A percentile compares a stretch with the other conserved stretches of the same genome.
phyloP scores from a whole-genome alignment of 371 early-diverging fungal genomes.

The Batkoa obscura region DNA sequence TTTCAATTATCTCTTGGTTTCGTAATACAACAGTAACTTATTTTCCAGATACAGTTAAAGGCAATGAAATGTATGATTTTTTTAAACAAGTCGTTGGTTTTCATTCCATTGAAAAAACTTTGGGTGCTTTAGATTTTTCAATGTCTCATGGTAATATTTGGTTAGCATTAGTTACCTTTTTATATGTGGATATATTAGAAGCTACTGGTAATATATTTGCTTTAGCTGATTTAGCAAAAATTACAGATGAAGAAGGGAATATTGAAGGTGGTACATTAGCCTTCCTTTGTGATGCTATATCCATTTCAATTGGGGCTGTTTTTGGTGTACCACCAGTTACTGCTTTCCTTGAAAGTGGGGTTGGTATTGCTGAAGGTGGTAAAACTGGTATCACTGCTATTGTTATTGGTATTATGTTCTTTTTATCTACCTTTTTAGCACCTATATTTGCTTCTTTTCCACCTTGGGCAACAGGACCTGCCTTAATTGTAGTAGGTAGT shows the following conservation, averaged over 20 bases:
- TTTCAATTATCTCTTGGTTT: conserved; percentile 49
- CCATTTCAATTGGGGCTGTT: conserved; percentile 40
- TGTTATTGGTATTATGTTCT: conserved; percentile 38
- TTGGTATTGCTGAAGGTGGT: conserved; percentile 64
- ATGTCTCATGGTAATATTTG: conserved; percentile 37
- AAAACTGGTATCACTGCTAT: conserved; percentile 55
- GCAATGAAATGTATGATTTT: conserved; percentile 38
- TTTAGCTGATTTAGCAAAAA: conserved; percentile 62
- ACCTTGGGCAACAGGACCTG: conserved; percentile 66
- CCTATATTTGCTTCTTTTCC: conserved; percentile 71
- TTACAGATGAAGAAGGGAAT: conserved; percentile 45
- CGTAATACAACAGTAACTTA: conserved; percentile 41
- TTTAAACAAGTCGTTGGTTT: conserved; percentile 51
- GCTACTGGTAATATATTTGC: conserved; percentile 60
- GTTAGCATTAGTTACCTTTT: conserved; percentile 59
- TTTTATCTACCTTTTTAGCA: conserved; percentile 54
- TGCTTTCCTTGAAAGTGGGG: conserved; percentile 57
- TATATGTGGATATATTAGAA: conserved; percentile 64
- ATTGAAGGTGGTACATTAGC: conserved; percentile 54
- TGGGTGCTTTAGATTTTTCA: conserved; percentile 41
- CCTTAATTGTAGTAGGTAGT: conserved; percentile 52
- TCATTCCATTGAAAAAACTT: conserved; percentile 32
- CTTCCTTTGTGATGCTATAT: conserved; percentile 44
- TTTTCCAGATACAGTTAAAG: conserved; percentile 41
- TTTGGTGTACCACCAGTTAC: conserved; percentile 58